These are phyloP conservation scores for Ensete glaucum DNA, from an alignment of 176 grass and related monocot species.

Conservation along the genomic window DNA sequence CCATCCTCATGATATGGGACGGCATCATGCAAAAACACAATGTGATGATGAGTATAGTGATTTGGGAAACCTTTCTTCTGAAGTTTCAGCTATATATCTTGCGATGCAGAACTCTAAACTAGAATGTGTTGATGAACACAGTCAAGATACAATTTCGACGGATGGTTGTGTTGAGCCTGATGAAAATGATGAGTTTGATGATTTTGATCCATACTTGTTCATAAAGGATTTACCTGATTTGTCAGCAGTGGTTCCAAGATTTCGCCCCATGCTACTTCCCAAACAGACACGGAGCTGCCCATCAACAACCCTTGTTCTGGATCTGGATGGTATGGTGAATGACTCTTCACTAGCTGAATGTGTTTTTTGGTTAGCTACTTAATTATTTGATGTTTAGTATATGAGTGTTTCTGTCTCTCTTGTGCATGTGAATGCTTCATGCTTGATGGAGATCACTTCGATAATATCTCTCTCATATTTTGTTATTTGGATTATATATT, in stretches of 20 bases:
- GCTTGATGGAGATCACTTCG: no score
- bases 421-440: no score
- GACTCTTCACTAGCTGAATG: not conserved
- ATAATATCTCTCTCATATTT: no score
- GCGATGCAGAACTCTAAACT: constrained; percentile 67
- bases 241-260: constrained; percentile 71
- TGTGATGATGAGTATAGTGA: constrained; percentile 53
- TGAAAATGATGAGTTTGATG: constrained; percentile 54
- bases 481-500: no score
- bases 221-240: constrained; percentile 88
- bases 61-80: constrained; percentile 68
- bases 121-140: constrained; percentile 79
- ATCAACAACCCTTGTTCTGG: constrained; percentile 68
- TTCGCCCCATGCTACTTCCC: constrained; percentile 77
- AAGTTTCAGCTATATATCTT: constrained; percentile 91
- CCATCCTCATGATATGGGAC: constrained; percentile 20
- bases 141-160: constrained; percentile 68
- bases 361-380: no score
- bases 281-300: constrained; percentile 97
- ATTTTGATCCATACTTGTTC: constrained; percentile 83
- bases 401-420: no score
- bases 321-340: constrained; percentile 71
- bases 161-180: constrained; percentile 51
- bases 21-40: constrained; percentile 25
- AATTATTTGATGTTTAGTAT: not conserved